Conservation (phyloP, 805 yeast genomes). For the Clavispora asparagi region DNA sequence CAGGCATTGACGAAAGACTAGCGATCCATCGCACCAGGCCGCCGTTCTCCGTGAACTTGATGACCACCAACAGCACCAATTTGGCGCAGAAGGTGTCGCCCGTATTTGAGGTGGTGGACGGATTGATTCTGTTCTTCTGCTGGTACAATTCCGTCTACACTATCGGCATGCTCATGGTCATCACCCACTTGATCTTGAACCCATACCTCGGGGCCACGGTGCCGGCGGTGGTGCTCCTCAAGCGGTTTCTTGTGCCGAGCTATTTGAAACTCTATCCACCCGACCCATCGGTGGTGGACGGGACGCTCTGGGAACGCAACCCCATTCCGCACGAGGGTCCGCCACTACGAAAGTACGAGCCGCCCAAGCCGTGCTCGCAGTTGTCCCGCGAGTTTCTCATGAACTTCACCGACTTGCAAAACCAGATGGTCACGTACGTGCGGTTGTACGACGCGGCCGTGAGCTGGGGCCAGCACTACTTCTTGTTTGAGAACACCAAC, state of each 20-base stretch:
- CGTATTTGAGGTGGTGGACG: slow-evolving; percentile 60
- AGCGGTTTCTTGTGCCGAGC: slow-evolving; percentile 62
- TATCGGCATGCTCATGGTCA: slow-evolving; percentile 46
- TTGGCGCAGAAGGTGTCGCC: slow-evolving; percentile 58
- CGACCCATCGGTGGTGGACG: slow-evolving; percentile 30
- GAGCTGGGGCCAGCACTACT: slow-evolving; percentile 47
- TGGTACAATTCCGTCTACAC: slow-evolving; percentile 68
- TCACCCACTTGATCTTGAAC: slow-evolving; percentile 50
- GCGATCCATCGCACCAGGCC: slow-evolving; percentile 62
- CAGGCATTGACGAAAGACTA: slow-evolving; percentile 47
- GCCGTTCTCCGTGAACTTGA: slow-evolving; percentile 58
- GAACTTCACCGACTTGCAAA: slow-evolving; percentile 80
- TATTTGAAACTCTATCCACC: slow-evolving; percentile 62
- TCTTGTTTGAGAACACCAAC: slow-evolving; percentile 60
- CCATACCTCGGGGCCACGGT: slow-evolving; percentile 52
- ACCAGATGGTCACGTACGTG: slow-evolving; percentile 66
- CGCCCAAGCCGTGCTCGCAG: slow-evolving; percentile 73
- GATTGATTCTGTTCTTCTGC: slow-evolving; percentile 45
- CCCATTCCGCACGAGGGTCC: slow-evolving; percentile 42
- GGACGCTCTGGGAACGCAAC: slow-evolving; percentile 17
- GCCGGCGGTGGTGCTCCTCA: slow-evolving; percentile 51
- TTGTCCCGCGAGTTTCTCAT: slow-evolving; percentile 71
- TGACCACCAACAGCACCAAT: slow-evolving; percentile 63
- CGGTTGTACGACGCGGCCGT: slow-evolving; percentile 53
- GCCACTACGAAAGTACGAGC: slow-evolving; percentile 41